Percentiles rank a stretch among this genome's conserved stretches.
Evolutionary conservation across 2,329 filamentous ascomycete genomes (phyloP).

Genomic region (Ophiosphaerella narmari): DNA sequence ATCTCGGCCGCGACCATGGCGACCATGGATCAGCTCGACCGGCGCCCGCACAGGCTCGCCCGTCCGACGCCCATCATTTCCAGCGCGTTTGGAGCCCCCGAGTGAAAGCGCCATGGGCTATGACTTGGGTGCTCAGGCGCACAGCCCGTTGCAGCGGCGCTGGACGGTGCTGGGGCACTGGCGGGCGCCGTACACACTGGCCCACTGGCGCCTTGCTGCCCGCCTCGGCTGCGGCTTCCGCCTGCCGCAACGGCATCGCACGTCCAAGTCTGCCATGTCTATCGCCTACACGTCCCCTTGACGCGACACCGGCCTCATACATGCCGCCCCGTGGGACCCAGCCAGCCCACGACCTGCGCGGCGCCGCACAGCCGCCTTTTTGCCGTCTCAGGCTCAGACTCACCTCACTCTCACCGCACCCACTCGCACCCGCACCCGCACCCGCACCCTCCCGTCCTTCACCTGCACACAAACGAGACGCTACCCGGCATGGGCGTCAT

Average conservation of each 20-base stretch:
- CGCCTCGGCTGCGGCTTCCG: conserved; percentile 28
- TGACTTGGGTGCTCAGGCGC: not conserved
- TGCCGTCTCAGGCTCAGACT: conserved; percentile 9
- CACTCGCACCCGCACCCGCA: not conserved
- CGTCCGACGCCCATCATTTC: conserved; percentile 22
- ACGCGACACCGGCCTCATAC: conserved; percentile 1
- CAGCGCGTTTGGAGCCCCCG: conserved; percentile 19
- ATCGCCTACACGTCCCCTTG: conserved; percentile 4
- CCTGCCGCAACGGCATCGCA: conserved; percentile 10
- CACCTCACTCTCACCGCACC: conserved; percentile 5
- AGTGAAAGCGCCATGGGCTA: conserved; percentile 4
- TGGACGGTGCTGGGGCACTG: too few relatives aligned
- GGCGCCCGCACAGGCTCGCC: conserved; percentile 15
- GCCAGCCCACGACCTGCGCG: conserved; percentile 11
- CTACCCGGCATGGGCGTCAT: conserved; percentile 78
- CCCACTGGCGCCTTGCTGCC: conserved; percentile 2
- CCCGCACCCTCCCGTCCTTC: conserved; percentile 11
- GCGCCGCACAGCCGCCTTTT: conserved; percentile 32
- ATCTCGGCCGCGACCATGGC: conserved; percentile 11
- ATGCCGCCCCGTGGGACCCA: not conserved
- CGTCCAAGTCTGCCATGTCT: not conserved
- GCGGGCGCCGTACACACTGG: not conserved
- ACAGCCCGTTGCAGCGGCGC: too few relatives aligned
- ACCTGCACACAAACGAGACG: conserved; percentile 3
- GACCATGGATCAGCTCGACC: too few relatives aligned